phyloP scores from a whole-genome alignment of 176 grass and related monocot genomes.

The Musa beccarii region DNA sequence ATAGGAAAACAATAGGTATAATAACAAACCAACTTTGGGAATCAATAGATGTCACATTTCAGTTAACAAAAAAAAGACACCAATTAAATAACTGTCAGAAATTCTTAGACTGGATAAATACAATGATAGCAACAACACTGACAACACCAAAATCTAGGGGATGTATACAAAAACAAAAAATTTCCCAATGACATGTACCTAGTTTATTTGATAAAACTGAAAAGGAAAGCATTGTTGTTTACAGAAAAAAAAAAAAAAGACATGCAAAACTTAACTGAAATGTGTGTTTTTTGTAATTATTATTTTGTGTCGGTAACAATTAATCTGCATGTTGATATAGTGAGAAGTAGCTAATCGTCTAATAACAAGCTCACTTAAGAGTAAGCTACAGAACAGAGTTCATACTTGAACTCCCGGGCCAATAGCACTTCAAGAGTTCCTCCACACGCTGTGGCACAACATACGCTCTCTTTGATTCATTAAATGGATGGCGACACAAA shows the following conservation, averaged over 20 bases:
- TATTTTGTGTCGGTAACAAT: no score
- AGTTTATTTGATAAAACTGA: neutral
- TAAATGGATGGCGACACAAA: conserved; percentile 86
- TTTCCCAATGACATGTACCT: neutral
- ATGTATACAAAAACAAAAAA: neutral
- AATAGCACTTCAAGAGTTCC: conserved; percentile 90
- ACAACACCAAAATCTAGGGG: neutral
- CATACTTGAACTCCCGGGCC: conserved; percentile 70
- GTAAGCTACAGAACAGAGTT: neutral
- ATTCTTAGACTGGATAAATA: neutral
- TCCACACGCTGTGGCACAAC: conserved; percentile 81
- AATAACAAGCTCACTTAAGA: neutral
- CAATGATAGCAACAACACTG: no score
- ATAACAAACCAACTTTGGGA: neutral
- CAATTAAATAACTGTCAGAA: neutral
- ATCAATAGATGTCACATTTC: neutral
- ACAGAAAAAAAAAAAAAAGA: neutral
- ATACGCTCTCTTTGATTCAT: conserved; percentile 96
- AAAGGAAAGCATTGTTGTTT: neutral
- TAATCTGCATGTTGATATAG: no score
- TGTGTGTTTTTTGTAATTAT: neutral
- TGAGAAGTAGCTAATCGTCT: neutral
- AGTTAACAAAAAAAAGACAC: neutral
- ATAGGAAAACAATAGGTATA: neutral
- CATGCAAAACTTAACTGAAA: neutral